These are phyloP conservation scores for Sporisorium graminicola DNA, from an alignment of 1,284 basidiomycete genomes.

Conservation along the genomic window DNA sequence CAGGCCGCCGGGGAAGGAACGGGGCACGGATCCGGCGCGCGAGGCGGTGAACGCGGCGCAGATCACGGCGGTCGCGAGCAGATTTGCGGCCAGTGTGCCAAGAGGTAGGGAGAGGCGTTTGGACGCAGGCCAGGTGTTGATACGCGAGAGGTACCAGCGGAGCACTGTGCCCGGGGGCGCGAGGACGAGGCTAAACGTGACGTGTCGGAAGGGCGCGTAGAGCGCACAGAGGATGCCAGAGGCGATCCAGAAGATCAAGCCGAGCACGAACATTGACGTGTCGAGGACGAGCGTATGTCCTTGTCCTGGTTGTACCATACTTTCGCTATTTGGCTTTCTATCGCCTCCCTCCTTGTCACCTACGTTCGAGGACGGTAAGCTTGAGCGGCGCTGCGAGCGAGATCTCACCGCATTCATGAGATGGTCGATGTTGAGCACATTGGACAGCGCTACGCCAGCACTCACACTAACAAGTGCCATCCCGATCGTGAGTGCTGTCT, in stretches of 20 bases:
- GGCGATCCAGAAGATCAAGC: constrained; percentile 70
- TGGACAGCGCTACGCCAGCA: constrained; percentile 48
- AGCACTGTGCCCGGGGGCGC: constrained; percentile 88
- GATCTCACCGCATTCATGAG: neutral
- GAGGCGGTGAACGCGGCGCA: constrained; percentile 51
- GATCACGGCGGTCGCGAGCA: constrained; percentile 73
- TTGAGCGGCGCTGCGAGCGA: neutral
- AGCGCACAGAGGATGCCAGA: constrained; percentile 83
- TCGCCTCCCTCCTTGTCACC: neutral
- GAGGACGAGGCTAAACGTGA: constrained; percentile 88
- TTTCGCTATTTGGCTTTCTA: neutral
- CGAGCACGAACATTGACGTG: constrained; percentile 33
- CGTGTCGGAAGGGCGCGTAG: constrained; percentile 80
- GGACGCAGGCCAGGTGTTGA: constrained; percentile 79
- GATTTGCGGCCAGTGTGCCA: constrained; percentile 89
- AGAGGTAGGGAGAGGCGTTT: constrained; percentile 75
- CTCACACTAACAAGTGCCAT: constrained; percentile 53
- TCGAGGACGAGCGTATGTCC: constrained; percentile 19
- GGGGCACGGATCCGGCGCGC: constrained; percentile 26
- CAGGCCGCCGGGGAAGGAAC: constrained; percentile 17
- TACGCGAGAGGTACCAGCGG: constrained; percentile 80
- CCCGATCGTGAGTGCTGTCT: constrained; percentile 61
- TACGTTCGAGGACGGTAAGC: neutral
- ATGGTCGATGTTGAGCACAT: constrained; percentile 19
- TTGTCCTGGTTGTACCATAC: constrained; percentile 1